Evolutionary conservation across 2,329 filamentous ascomycete genomes (phyloP).

Genomic region (Pestalotiopsis sp.): DNA sequence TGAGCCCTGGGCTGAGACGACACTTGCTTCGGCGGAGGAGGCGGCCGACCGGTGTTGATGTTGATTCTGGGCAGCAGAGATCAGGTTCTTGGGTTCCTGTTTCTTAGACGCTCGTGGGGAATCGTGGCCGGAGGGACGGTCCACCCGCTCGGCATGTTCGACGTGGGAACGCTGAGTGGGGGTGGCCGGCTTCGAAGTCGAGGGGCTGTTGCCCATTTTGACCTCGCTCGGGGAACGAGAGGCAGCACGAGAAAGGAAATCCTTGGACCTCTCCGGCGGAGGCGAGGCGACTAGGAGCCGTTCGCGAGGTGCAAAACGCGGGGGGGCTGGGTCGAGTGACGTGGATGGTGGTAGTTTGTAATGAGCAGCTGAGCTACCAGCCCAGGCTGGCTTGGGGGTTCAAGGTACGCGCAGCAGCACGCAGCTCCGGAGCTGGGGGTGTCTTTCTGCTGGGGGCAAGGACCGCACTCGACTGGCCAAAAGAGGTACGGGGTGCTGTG

Average conservation of each 20-base stretch:
- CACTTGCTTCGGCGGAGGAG: conserved; percentile 60
- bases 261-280: neutral
- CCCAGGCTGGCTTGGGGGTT: neutral
- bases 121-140: conserved; percentile 26
- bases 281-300: conserved; percentile 1
- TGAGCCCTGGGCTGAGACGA: conserved; percentile 62
- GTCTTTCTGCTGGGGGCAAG: neutral
- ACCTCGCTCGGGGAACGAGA: neutral
- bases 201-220: conserved; percentile 14
- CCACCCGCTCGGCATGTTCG: conserved; percentile 28
- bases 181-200: conserved; percentile 36
- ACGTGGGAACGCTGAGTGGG: conserved; percentile 29
- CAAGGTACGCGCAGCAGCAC: neutral
- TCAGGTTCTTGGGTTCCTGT: conserved; percentile 55
- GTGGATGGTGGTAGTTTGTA: conserved; percentile 6
- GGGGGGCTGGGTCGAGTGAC: neutral
- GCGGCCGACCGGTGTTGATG: conserved; percentile 53
- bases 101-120: conserved; percentile 39
- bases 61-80: conserved; percentile 50
- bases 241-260: neutral
- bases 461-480: neutral
- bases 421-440: neutral
- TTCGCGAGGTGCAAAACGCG: neutral
- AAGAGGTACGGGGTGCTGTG: neutral
- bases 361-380: conserved; percentile 2